Evolutionary conservation across 805 yeast species (phyloP).

Genomic region (Ogataea philodendri): DNA sequence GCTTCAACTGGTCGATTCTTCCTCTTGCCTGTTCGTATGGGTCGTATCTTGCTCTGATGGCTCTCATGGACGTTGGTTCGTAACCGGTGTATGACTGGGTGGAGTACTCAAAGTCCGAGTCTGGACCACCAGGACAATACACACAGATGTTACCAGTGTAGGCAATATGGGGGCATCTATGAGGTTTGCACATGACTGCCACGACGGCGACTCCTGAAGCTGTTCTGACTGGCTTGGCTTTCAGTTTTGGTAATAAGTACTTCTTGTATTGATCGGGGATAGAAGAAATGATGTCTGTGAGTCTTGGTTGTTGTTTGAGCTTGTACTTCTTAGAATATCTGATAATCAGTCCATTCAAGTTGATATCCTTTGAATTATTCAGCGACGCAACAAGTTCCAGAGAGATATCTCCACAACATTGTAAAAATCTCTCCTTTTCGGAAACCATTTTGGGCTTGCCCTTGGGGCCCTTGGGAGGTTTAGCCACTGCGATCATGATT

Average conservation of each 20-base stretch:
- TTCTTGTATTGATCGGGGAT: constrained; percentile 96
- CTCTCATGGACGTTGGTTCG: constrained; percentile 98
- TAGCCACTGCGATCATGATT: constrained; percentile 28
- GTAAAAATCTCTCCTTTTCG: constrained; percentile 88
- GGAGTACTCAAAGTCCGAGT: constrained; percentile 94
- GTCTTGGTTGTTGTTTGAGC: constrained; percentile 86
- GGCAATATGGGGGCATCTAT: constrained; percentile 98
- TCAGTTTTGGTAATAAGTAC: constrained; percentile 84
- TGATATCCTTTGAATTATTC: constrained; percentile 72
- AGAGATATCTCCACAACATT: constrained; percentile 90
- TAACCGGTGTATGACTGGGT: constrained; percentile 98
- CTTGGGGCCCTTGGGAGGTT: constrained; percentile 31
- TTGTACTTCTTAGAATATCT: constrained; percentile 87
- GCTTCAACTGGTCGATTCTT: constrained; percentile 91
- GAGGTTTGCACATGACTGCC: constrained; percentile 99
- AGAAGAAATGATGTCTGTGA: constrained; percentile 91
- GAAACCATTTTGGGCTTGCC: constrained; percentile 71
- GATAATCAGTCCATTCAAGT: constrained; percentile 85
- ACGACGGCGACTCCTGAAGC: constrained; percentile 99
- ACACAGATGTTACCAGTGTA: constrained; percentile 98
- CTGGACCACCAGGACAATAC: constrained; percentile 99
- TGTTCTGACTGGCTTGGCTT: constrained; percentile 98
- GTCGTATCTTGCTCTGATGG: constrained; percentile 97
- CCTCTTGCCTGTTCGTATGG: constrained; percentile 99
- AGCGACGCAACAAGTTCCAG: constrained; percentile 78